These are phyloP conservation scores for Cyclotella sp. DNA, from an alignment of 108 stramenopile genomes.

Conservation along the genomic window DNA sequence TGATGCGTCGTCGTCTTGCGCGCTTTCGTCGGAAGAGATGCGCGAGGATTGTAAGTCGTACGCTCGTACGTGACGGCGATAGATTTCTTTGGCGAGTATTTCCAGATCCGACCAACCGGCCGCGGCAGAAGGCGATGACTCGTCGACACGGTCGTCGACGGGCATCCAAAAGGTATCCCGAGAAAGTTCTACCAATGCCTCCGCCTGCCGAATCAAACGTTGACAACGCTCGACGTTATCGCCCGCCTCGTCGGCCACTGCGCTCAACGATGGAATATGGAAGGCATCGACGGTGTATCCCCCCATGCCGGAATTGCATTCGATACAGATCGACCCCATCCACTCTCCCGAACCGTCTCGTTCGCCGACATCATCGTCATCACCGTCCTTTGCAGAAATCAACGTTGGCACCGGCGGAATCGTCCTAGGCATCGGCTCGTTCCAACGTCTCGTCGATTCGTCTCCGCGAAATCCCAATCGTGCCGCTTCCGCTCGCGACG, in stretches of 20 bases:
- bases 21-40: no score
- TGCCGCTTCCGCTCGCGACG: conserved; percentile 7
- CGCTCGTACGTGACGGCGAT: conserved; percentile 53
- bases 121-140: not conserved
- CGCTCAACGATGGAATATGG: conserved; percentile 13
- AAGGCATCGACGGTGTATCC: conserved; percentile 30
- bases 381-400: not conserved
- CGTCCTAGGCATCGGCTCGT: conserved; percentile 12
- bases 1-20: not conserved
- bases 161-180: conserved; percentile 84
- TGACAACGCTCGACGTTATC: conserved; percentile 7
- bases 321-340: conserved; percentile 24
- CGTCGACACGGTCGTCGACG: not conserved
- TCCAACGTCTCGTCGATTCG: not conserved
- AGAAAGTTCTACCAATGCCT: conserved; percentile 56
- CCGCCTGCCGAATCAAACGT: conserved; percentile 58
- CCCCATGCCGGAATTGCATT: conserved; percentile 33
- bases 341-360: not conserved
- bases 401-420: conserved; percentile 10
- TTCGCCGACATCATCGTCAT: not conserved
- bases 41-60: conserved; percentile 25
- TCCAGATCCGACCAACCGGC: conserved; percentile 59
- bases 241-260: not conserved
- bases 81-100: conserved; percentile 66
- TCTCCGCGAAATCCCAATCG: conserved; percentile 8